Conservation (phyloP, 2,329 filamentous ascomycete genomes). For the Salinomyces thailandicus region DNA sequence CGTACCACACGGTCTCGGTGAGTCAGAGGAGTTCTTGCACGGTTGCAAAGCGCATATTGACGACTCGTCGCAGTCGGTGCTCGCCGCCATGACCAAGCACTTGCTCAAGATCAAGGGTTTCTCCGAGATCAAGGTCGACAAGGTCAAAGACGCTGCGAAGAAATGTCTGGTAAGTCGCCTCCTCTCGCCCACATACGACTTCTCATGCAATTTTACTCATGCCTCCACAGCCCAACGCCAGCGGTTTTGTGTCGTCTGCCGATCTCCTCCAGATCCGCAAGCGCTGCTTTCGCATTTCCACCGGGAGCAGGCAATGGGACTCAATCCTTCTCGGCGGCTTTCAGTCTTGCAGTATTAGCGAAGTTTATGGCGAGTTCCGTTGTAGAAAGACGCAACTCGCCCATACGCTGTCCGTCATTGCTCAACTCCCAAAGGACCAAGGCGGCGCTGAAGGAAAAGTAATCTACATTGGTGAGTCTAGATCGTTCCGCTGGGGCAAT, state of each 20-base stretch:
- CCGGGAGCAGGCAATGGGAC: slow-evolving; percentile 60
- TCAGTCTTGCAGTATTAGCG: slow-evolving; percentile 60
- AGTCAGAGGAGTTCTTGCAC: too few species aligned
- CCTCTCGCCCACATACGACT: background rate
- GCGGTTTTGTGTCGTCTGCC: slow-evolving; percentile 55
- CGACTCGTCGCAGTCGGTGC: too few species aligned
- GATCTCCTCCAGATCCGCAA: slow-evolving; percentile 54
- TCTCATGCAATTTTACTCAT: background rate
- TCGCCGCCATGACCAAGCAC: slow-evolving; percentile 48
- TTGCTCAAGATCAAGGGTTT: slow-evolving; percentile 59
- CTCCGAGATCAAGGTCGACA: slow-evolving; percentile 60
- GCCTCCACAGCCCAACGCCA: slow-evolving; percentile 42
- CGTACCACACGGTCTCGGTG: slow-evolving; percentile 55
- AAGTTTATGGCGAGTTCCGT: slow-evolving; percentile 51
- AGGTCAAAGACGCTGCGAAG: slow-evolving; percentile 56
- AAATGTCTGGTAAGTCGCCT: slow-evolving; percentile 44
- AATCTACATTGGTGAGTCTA: slow-evolving; percentile 51
- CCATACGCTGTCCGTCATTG: slow-evolving; percentile 58
- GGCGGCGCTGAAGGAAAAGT: slow-evolving; percentile 60
- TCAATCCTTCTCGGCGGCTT: slow-evolving; percentile 55
- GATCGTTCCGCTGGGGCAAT: too few species aligned
- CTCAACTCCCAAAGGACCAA: slow-evolving; percentile 45
- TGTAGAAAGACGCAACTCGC: slow-evolving; percentile 62
- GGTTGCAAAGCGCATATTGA: too few species aligned
- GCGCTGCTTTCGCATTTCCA: slow-evolving; percentile 54